Evolutionary conservation across 306 rosid species (phyloP), one percentile per base, ranked within the genome.

Genomic region (Gynostemma pentaphyllum): DNA sequence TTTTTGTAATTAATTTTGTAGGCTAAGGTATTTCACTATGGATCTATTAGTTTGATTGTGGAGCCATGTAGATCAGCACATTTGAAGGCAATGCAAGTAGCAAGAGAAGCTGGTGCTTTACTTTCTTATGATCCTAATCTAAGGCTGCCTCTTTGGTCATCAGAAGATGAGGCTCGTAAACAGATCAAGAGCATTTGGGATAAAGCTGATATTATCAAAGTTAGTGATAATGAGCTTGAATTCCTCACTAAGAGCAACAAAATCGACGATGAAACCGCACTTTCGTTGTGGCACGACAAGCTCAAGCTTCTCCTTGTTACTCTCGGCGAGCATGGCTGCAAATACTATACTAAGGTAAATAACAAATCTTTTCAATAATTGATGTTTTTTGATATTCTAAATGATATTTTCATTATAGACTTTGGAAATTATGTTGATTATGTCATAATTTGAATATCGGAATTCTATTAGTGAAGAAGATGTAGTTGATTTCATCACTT

Each of bases 21-120:
- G 98, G 95, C 96, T 4, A 91, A 88, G 49, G 83, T 85, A 13
- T 91, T 88, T 69, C 98, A 88, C 75, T 88, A 92, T 22, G 98
- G 98, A 67, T 92, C 96, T 0, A 88, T 92, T 55, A 88, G 96
- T 72, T 81, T 92, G 95, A 92, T 92, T 32, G 98, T 86, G 78
- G 98, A 92, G 84, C 96, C 98, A 50, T 88, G 96, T 79, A 81
- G 98, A 75, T 86, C 98, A 3, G 96, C 98, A 7, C 98, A 92
- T 76, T 16, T 92, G 22, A 88, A 79, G 78, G 98, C 98, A 15
- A 84, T 92, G 90, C 76, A 92, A 65, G 87, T 73, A 42, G 96
- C 98, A 0, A 92, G 76, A 71, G 95, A 92, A 5, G 98, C 95
- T 4, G 98, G 98, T 50, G 85, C 84, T 13, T 57, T 88, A 2